Conservation (phyloP, 495 filamentous ascomycete genomes). For the Xanthoparmelia taractica region DNA sequence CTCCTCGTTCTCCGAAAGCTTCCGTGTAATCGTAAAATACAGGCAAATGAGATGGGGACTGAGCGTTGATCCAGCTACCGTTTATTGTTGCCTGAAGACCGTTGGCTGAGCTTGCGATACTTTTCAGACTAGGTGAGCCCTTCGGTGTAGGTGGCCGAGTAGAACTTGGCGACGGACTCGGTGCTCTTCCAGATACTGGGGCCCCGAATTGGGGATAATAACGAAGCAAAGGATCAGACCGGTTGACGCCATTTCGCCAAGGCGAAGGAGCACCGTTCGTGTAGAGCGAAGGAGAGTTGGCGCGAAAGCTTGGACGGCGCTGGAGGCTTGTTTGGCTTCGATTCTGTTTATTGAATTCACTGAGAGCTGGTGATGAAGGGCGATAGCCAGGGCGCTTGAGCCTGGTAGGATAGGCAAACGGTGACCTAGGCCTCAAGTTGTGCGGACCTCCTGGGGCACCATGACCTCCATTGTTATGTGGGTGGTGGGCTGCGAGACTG, state of each 20-base stretch:
- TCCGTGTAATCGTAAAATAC: slow-evolving; percentile 31
- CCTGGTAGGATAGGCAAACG: slow-evolving; percentile 56
- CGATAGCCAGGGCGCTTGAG: slow-evolving; percentile 57
- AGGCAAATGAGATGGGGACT: slow-evolving; percentile 16
- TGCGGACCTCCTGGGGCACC: slow-evolving; percentile 7
- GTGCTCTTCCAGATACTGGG: neutral
- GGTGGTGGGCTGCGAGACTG: slow-evolving; percentile 20
- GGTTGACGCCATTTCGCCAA: slow-evolving; percentile 20
- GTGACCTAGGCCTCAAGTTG: slow-evolving; percentile 50
- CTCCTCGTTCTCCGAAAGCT: slow-evolving; percentile 24
- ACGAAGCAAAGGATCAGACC: slow-evolving; percentile 22
- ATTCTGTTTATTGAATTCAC: slow-evolving; percentile 21
- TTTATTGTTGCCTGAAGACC: slow-evolving; percentile 4
- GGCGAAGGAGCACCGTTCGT: slow-evolving; percentile 14
- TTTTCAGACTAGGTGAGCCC: slow-evolving; percentile 13
- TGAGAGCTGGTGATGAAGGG: slow-evolving; percentile 54
- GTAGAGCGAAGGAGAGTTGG: slow-evolving; percentile 22
- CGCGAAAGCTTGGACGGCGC: slow-evolving; percentile 17
- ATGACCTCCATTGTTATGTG: slow-evolving; percentile 4
- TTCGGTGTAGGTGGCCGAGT: slow-evolving; percentile 14
- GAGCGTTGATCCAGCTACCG: slow-evolving; percentile 5
- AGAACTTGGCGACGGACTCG: slow-evolving; percentile 11
- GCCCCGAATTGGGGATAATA: slow-evolving; percentile 12
- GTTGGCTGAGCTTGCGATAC: slow-evolving; percentile 13
- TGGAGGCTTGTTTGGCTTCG: slow-evolving; percentile 7